phyloP scores from a whole-genome alignment of 2,329 filamentous ascomycete species.

The Penicillium sp. region DNA sequence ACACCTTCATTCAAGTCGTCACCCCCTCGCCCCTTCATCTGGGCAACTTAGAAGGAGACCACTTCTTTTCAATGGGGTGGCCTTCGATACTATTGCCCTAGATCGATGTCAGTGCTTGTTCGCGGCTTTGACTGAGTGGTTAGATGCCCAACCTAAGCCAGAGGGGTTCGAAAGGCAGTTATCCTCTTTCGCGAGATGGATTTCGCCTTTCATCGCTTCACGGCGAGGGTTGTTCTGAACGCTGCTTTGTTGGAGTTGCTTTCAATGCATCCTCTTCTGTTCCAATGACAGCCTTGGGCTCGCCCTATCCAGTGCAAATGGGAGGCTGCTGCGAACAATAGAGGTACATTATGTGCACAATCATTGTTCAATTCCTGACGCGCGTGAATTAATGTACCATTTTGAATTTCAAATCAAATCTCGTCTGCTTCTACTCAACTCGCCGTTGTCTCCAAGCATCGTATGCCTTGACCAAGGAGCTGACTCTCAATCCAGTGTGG shows the following conservation, averaged over 20 bases:
- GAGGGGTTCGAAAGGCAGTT: constrained; percentile 20
- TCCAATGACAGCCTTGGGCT: constrained; percentile 12
- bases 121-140: constrained; percentile 1
- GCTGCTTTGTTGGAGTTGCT: not conserved
- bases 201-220: constrained; percentile 28
- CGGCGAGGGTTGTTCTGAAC: constrained; percentile 4
- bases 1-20: not conserved
- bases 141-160: constrained; percentile 2
- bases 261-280: constrained; percentile 10
- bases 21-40: not conserved
- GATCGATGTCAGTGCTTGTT: constrained; percentile 35
- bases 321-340: constrained; percentile 33
- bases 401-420: not conserved
- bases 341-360: constrained; percentile 34
- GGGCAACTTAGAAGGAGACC: constrained; percentile 58
- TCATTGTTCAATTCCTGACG: not conserved
- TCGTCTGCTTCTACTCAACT: not conserved
- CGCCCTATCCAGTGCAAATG: constrained; percentile 24
- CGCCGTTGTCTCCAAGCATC: not conserved
- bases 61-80: constrained; percentile 47
- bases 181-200: constrained; percentile 39
- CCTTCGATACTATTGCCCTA: constrained; percentile 61
- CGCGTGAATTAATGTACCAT: not conserved
- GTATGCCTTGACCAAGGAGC: constrained; percentile 11
- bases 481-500: constrained; percentile 14